Base-by-base conservation (phyloP, 2,329 filamentous ascomycete genomes). In the Zymoseptoria passerinii region DNA sequence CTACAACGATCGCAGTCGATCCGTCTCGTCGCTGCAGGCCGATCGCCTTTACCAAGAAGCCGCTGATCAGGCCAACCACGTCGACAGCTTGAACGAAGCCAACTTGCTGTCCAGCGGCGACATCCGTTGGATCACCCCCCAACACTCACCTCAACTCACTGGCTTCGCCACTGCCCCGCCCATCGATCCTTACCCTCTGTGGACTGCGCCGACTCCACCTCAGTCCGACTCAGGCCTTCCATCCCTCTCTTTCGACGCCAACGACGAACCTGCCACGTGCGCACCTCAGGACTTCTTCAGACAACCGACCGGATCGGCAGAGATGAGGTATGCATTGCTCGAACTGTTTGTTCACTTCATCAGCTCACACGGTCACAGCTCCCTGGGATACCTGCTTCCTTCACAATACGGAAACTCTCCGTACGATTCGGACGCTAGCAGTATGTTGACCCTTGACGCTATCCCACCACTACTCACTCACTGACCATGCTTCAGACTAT, bases 351-450 rank as follows among this genome's bases (percentile, higher is more conserved):
- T 28, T 4, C 23, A 44, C 49, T 29, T 55, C 53, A 54, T 35
- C 55, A 52, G 60, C 66, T 68, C 53, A 68, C 55, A 48, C 55
- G 16, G 7, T 13, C 40, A 53, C 57, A 72, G 71, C 60, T 73
- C 71, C 44, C 62, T 73, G 54, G 70, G 69, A 28, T 71, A 69
- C 61, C 65, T 73, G 23, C 69, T 72, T 53, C 71, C 71, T 59
- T 69, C 70, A 48, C 69, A 71, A 48, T 73, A 73, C 65, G 69
- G 68, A 52, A 59, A 63, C 57, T 56, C 58, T 51, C 56, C 62
- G 28, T 65, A 67, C 62, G 67, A 70, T 27, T 67, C 67, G 9
- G 68, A 72, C 52, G 59, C 62, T 27, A 63, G 60, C 59, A 68
- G 71, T 73, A 62, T 59, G 70, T 67, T 28, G 52, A 35, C 48